These are phyloP conservation scores for Umbellularia californica DNA, from an alignment of 164 flowering plant genomes.

Conservation along the genomic window DNA sequence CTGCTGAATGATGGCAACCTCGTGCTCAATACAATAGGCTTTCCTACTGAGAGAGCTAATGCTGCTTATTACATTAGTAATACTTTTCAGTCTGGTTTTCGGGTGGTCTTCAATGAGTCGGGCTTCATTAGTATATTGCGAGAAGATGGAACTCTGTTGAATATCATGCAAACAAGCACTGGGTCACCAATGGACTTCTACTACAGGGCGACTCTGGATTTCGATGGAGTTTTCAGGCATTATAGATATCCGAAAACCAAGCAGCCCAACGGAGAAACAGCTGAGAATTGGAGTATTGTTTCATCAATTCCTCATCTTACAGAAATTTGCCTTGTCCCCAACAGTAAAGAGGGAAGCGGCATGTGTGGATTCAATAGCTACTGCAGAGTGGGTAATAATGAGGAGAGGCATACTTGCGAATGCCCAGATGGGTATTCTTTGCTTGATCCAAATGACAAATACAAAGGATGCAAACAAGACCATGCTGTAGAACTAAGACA, in stretches of 20 bases:
- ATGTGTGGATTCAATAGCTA: slow-evolving; percentile 48
- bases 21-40: not conserved
- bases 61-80: not conserved
- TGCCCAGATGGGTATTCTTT: slow-evolving; percentile 36
- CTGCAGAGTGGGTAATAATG: slow-evolving; percentile 24
- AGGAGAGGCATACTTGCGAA: slow-evolving; percentile 23
- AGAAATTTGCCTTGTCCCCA: slow-evolving; percentile 23
- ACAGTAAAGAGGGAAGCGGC: slow-evolving; percentile 22
- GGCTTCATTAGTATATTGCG: slow-evolving; percentile 16
- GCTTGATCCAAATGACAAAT: slow-evolving; percentile 33
- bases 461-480: slow-evolving; percentile 35
- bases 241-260: slow-evolving; percentile 19
- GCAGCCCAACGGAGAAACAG: no score
- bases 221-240: slow-evolving; percentile 30
- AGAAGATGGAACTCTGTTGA: slow-evolving; percentile 11
- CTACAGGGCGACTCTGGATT: slow-evolving; percentile 27
- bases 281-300: not conserved
- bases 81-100: not conserved
- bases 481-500: slow-evolving; percentile 17
- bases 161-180: not conserved
- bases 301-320: not conserved
- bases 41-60: not conserved
- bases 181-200: slow-evolving; percentile 14
- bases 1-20: slow-evolving; percentile 30
- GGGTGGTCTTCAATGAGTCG: not conserved